Base-by-base conservation (phyloP, 148 eudicot species). In the Chenopodium formosanum region DNA sequence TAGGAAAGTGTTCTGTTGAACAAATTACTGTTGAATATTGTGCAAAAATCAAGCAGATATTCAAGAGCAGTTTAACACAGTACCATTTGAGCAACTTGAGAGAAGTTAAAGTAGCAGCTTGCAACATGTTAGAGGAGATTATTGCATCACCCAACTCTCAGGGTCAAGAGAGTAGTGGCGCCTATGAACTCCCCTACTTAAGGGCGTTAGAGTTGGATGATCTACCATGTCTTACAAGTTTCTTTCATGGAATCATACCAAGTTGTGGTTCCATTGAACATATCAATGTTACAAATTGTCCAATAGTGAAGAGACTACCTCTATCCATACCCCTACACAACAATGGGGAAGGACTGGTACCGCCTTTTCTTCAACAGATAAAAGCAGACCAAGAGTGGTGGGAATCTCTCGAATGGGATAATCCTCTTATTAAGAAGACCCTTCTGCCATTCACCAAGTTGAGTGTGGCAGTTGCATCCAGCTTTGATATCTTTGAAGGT, bases 391-490 rank as follows among this genome's bases (percentile, higher is more conserved):
- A 40, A 76, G 79, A 76, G 27, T 82, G 80, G 84, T 82, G 80
- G 84, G 62, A 82, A 71, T 69, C 80, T 25, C 80, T 76, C 4
- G 84, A 76, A 22, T 82, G 80, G 80, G 80, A 68, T 69, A 60
- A 68, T 70, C 70, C 74, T 20, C 60, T 17, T 53, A 74, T 82
- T 7, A 77, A 77, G 60, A 31, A 70, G 19, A 72, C 77, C 73
- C 80, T 82, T 47, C 77, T 70, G 60, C 84, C 80, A 77, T 82
- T 70, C 32, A 70, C 70, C 23, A 70, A 67, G 44, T 17, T 82
- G 75, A 69, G 25, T 20, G 84, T 34, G 23, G 79, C 80, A 53
- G 74, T 73, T 20, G 13, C 53, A 75, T 76, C 70, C 56, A 56
- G 58, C 75, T 75, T 76, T 22, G 20, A 20, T 48, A 52, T 66